phyloP scores from a whole-genome alignment of 1,284 basidiomycete genomes.

The Fistulinella staudtii region DNA sequence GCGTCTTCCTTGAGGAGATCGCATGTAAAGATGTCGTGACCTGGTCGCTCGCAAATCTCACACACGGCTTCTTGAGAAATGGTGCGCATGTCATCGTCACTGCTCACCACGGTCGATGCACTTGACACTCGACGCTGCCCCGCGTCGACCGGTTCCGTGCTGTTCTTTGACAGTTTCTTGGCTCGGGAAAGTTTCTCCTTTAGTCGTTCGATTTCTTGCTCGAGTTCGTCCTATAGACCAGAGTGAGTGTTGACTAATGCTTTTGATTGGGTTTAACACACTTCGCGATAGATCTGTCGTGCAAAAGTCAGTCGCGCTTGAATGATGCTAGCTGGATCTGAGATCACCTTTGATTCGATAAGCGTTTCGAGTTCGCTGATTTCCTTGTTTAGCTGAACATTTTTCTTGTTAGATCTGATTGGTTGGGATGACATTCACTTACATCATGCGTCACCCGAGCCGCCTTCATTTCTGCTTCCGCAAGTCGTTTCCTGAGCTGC shows the following conservation, averaged over 20 bases:
- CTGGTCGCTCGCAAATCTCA: conserved; percentile 79
- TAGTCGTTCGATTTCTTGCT: conserved; percentile 75
- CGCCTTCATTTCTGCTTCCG: conserved; percentile 69
- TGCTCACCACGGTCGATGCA: conserved; percentile 24
- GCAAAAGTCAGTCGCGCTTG: conserved; percentile 11
- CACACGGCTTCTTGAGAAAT: conserved; percentile 47
- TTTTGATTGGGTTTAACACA: conserved; percentile 26
- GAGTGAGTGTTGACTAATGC: conserved; percentile 2
- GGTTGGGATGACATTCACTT: conserved; percentile 23
- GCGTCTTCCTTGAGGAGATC: conserved; percentile 51
- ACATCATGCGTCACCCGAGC: conserved; percentile 71
- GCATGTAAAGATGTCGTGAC: conserved; percentile 81
- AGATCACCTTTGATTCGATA: conserved; percentile 80
- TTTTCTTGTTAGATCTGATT: conserved; percentile 5
- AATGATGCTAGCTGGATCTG: background rate
- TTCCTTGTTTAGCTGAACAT: conserved; percentile 77
- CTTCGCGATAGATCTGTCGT: conserved; percentile 82
- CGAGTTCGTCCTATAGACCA: conserved; percentile 71
- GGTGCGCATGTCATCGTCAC: conserved; percentile 16
- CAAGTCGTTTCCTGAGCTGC: conserved; percentile 62
- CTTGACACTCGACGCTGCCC: conserved; percentile 26
- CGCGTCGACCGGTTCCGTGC: conserved; percentile 37
- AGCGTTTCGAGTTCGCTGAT: conserved; percentile 86
- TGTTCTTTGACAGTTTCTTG: conserved; percentile 56
- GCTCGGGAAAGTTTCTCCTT: conserved; percentile 61